Percentiles rank a stretch among this genome's conserved stretches.
Evolutionary conservation across 2,329 filamentous ascomycete genomes (phyloP).

Genomic region (Aureobasidium vineae): DNA sequence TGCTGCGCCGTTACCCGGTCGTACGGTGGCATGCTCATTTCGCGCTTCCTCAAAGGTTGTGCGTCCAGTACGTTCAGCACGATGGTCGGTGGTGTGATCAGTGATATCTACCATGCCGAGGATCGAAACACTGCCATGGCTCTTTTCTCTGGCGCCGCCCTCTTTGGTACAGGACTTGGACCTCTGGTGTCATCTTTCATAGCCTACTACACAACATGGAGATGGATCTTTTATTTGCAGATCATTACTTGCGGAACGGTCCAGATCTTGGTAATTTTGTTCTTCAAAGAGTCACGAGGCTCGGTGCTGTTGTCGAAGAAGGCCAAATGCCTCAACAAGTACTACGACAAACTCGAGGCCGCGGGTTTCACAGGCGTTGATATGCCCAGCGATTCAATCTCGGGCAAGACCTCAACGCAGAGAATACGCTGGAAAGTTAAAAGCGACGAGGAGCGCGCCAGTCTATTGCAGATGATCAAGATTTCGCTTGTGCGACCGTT

Average conservation of each 20-base stretch:
- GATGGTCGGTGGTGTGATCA: constrained; percentile 89
- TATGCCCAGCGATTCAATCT: constrained; percentile 39
- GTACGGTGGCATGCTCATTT: constrained; percentile 70
- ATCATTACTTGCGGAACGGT: constrained; percentile 66
- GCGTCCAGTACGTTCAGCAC: constrained; percentile 78
- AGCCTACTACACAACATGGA: constrained; percentile 56
- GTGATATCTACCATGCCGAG: constrained; percentile 76
- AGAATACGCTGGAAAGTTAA: constrained; percentile 78
- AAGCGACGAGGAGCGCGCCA: constrained; percentile 71
- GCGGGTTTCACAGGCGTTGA: constrained; percentile 60
- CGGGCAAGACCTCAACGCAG: constrained; percentile 38
- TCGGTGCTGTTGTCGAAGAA: constrained; percentile 76
- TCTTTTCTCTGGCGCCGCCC: constrained; percentile 73
- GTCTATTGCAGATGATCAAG: constrained; percentile 65
- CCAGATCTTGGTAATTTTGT: constrained; percentile 61
- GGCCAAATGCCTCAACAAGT: constrained; percentile 69
- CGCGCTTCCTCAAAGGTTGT: constrained; percentile 73
- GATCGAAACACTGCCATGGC: constrained; percentile 89
- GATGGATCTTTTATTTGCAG: constrained; percentile 88
- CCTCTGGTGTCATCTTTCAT: constrained; percentile 72
- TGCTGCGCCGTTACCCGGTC: constrained; percentile 69
- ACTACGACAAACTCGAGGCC: constrained; percentile 71
- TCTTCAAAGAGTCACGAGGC: constrained; percentile 80
- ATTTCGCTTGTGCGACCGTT: constrained; percentile 77
- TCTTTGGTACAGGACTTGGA: constrained; percentile 76